Conservation (phyloP, 495 filamentous ascomycete species). For the Evernia prunastri region DNA sequence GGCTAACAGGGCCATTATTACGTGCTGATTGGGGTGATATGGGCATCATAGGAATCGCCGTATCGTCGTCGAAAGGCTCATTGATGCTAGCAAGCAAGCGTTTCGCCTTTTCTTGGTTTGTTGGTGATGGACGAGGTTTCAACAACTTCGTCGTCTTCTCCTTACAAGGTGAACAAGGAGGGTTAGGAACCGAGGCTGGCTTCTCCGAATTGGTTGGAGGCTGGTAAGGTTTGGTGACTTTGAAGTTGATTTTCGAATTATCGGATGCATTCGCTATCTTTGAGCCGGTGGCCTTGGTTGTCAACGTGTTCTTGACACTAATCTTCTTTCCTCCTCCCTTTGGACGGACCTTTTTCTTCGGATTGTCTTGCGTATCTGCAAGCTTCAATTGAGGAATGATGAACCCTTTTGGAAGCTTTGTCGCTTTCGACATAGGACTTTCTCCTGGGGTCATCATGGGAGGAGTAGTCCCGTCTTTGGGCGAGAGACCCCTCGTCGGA, state of each 20-base stretch:
- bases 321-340: slow-evolving; percentile 21
- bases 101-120: slow-evolving; percentile 17
- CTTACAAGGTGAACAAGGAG: slow-evolving; percentile 20
- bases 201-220: slow-evolving; percentile 2
- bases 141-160: slow-evolving; percentile 23
- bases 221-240: slow-evolving; percentile 34
- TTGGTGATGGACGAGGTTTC: slow-evolving; percentile 20
- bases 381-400: slow-evolving; percentile 18
- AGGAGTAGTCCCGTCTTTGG: slow-evolving; percentile 26
- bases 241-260: slow-evolving; percentile 35
- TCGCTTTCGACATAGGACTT: slow-evolving; percentile 48
- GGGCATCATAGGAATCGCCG: slow-evolving; percentile 36
- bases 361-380: slow-evolving; percentile 26
- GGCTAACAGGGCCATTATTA: slow-evolving; percentile 36
- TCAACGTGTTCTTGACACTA: neutral
- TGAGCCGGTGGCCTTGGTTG: slow-evolving; percentile 9
- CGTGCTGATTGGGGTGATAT: slow-evolving; percentile 38
- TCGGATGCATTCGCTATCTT: slow-evolving; percentile 24
- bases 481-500: neutral
- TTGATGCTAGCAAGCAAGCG: slow-evolving; percentile 8
- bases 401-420: slow-evolving; percentile 33
- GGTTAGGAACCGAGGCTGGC: neutral
- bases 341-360: slow-evolving; percentile 24
- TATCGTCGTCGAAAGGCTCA: slow-evolving; percentile 17
- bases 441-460: slow-evolving; percentile 62